Conservation (phyloP, 169 alveolate genomes). For the Babesia divergens region DNA sequence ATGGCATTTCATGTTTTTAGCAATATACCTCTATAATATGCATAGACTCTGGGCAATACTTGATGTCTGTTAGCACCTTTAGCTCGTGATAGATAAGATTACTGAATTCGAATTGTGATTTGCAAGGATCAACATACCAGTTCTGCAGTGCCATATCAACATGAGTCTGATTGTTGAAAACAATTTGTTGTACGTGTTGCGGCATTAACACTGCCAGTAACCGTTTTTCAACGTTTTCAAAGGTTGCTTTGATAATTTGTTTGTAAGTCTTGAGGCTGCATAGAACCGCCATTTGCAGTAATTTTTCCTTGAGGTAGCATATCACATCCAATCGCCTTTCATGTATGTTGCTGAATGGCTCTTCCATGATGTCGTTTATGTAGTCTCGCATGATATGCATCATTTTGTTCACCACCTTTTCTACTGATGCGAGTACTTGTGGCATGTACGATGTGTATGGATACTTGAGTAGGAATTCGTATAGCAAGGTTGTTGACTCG, state of each 20-base stretch:
- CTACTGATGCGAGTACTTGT: conserved; percentile 16
- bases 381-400: conserved; percentile 38
- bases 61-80: conserved; percentile 26
- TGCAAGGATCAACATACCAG: conserved; percentile 1
- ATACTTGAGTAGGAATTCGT: conserved; percentile 37
- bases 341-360: conserved; percentile 48
- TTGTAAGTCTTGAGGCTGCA: conserved; percentile 43
- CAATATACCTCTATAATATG: conserved; percentile 21
- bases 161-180: conserved; percentile 9
- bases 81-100: conserved; percentile 14
- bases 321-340: conserved; percentile 36
- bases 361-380: conserved; percentile 28
- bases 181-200: conserved; percentile 6
- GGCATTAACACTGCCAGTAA: conserved; percentile 32
- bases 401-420: conserved; percentile 31
- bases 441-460: conserved; percentile 42
- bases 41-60: conserved; percentile 12
- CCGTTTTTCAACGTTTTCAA: conserved; percentile 30
- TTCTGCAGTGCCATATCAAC: conserved; percentile 31
- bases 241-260: conserved; percentile 7
- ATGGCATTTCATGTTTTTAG: neutral
- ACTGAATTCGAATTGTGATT: neutral
- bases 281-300: conserved; percentile 39
- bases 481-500: conserved; percentile 32
- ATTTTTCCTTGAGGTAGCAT: conserved; percentile 5